phyloP scores from a whole-genome alignment of 2,329 filamentous ascomycete species.

The Alternaria arborescens region DNA sequence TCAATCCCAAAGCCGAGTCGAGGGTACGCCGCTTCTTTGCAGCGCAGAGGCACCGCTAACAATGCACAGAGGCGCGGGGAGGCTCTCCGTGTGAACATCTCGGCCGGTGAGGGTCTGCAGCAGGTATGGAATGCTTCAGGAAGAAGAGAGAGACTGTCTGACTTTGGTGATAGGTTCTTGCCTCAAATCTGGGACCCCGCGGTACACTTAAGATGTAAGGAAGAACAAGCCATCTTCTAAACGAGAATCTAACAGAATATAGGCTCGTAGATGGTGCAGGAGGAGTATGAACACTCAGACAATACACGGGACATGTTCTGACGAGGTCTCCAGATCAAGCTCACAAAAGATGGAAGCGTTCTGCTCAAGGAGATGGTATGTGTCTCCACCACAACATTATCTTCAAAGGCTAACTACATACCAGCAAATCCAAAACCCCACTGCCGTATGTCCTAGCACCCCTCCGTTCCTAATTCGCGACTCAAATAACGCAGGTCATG shows the following conservation, averaged over 20 bases:
- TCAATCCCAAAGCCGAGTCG: conserved; percentile 99
- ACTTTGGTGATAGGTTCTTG: conserved; percentile 76
- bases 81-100: conserved; percentile 96
- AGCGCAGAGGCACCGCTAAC: conserved; percentile 53
- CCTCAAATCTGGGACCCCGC: conserved; percentile 92
- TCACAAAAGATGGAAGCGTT: conserved; percentile 98
- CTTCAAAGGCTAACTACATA: conserved; percentile 18
- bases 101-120: conserved; percentile 82
- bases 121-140: conserved; percentile 42
- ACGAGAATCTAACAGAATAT: conserved; percentile 39
- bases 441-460: conserved; percentile 69
- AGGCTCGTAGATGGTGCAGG: conserved; percentile 71
- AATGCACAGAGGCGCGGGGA: conserved; percentile 84
- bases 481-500: conserved; percentile 62
- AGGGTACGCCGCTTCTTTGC: conserved; percentile 69
- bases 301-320: conserved; percentile 21
- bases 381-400: conserved; percentile 16
- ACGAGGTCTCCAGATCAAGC: conserved; percentile 76
- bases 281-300: conserved; percentile 54
- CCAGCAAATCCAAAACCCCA: conserved; percentile 95
- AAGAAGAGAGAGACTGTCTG: neutral
- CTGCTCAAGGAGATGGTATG: conserved; percentile 71
- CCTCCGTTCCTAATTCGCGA: conserved; percentile 1
- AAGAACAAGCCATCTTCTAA: conserved; percentile 56
- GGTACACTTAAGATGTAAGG: conserved; percentile 97